These are phyloP conservation scores for Escovopsis sp. DNA, from an alignment of 2,329 filamentous ascomycete genomes.

Conservation along the genomic window DNA sequence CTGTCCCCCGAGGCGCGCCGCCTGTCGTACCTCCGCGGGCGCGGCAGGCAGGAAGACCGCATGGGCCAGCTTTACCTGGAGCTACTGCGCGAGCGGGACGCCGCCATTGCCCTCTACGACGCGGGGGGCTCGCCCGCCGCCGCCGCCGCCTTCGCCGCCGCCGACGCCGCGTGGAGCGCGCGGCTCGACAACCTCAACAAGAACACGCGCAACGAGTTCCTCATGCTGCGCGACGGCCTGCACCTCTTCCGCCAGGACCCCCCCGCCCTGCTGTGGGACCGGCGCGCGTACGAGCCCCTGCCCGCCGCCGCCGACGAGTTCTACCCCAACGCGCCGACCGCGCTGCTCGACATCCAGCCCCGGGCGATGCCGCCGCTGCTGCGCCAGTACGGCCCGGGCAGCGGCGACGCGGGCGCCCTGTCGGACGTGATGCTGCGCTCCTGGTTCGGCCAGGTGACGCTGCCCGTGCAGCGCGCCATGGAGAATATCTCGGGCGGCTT, in stretches of 20 bases:
- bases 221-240: slow-evolving; percentile 35
- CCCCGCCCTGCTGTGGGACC: slow-evolving; percentile 51
- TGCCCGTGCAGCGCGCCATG: slow-evolving; percentile 30
- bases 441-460: slow-evolving; percentile 30
- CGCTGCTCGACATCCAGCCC: slow-evolving; percentile 55
- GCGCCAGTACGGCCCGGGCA: slow-evolving; percentile 26
- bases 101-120: slow-evolving; percentile 8
- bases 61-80: slow-evolving; percentile 14
- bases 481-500: slow-evolving; percentile 45
- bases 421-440: slow-evolving; percentile 33
- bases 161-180: slow-evolving; percentile 21
- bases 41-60: slow-evolving; percentile 11
- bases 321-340: slow-evolving; percentile 43
- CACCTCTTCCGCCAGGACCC: slow-evolving; percentile 33
- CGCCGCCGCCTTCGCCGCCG: slow-evolving; percentile 13
- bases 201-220: slow-evolving; percentile 21
- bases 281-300: slow-evolving; percentile 56
- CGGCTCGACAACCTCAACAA: slow-evolving; percentile 19
- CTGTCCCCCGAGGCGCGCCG: slow-evolving; percentile 4
- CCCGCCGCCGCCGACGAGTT: slow-evolving; percentile 44
- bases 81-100: slow-evolving; percentile 20
- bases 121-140: slow-evolving; percentile 7
- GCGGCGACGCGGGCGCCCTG: slow-evolving; percentile 29
- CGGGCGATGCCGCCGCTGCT: slow-evolving; percentile 34
- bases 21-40: slow-evolving; percentile 15